Conservation (phyloP, 2,329 filamentous ascomycete genomes). For the Meredithiella fracta region DNA sequence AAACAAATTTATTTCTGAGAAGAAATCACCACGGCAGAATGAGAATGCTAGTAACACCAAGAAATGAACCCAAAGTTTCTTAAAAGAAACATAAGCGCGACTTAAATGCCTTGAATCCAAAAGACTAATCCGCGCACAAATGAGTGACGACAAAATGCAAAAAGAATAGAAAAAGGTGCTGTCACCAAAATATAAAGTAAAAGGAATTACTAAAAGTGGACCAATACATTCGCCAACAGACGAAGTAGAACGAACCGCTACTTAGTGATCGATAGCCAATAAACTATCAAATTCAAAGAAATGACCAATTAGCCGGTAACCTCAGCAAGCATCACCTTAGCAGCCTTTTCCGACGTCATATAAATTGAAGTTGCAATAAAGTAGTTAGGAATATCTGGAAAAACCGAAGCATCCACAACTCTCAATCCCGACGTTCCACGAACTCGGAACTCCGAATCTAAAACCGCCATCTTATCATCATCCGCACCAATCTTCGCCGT, state of each 20-base stretch:
- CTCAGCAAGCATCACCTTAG: conserved; percentile 32
- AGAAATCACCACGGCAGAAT: too few species aligned
- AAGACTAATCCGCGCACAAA: too few species aligned
- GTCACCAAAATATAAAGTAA: too few species aligned
- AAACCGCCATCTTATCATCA: conserved; percentile 36
- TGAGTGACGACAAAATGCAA: too few species aligned
- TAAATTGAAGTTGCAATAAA: conserved; percentile 36
- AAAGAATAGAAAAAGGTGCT: too few species aligned
- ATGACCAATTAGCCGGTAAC: not conserved
- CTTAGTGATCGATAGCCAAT: not conserved
- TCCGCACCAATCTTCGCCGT: conserved; percentile 40
- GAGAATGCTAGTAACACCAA: too few species aligned
- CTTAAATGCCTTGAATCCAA: too few species aligned
- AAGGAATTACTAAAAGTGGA: too few species aligned
- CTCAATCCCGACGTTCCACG: conserved; percentile 36
- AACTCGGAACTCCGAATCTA: conserved; percentile 42
- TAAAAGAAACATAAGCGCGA: too few species aligned
- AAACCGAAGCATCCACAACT: conserved; percentile 46
- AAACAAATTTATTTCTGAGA: not conserved
- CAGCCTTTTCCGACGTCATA: conserved; percentile 45
- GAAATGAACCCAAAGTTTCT: too few species aligned
- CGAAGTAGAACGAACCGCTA: too few species aligned
- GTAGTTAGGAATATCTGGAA: conserved; percentile 32
- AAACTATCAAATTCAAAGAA: not conserved
- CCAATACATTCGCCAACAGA: too few species aligned